A percentile compares a stretch with the other conserved stretches of the same genome.
These are phyloP conservation scores for Saccharomycopsis fibuligera DNA, from an alignment of 805 yeast species.

Conservation along the genomic window DNA sequence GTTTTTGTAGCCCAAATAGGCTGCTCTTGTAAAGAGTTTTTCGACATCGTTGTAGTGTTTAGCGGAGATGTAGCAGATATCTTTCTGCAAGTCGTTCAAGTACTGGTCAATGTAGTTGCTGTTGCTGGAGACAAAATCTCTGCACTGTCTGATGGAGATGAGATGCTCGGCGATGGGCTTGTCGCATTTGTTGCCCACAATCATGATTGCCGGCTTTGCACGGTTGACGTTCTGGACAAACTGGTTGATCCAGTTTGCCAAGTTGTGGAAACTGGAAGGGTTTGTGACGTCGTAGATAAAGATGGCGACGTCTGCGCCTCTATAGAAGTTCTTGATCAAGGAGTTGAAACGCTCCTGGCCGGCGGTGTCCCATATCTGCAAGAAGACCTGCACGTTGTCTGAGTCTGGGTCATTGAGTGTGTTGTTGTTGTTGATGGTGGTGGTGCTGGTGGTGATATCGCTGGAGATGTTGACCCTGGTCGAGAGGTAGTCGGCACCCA, in stretches of 20 bases:
- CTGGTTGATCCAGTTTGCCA: slow-evolving; percentile 40
- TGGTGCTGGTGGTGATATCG: slow-evolving; percentile 20
- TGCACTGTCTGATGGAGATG: slow-evolving; percentile 17
- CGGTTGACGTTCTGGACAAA: slow-evolving; percentile 45
- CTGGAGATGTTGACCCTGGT: slow-evolving; percentile 27
- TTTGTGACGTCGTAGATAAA: slow-evolving; percentile 49
- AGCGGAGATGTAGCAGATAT: slow-evolving; percentile 19
- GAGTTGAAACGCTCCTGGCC: slow-evolving; percentile 76
- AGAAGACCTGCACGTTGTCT: slow-evolving; percentile 28
- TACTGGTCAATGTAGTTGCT: slow-evolving; percentile 17
- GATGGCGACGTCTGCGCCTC: slow-evolving; percentile 53
- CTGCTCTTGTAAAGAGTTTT: slow-evolving; percentile 33
- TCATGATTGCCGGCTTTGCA: slow-evolving; percentile 39
- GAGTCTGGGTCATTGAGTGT: slow-evolving; percentile 13
- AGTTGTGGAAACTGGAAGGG: slow-evolving; percentile 42
- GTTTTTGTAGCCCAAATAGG: slow-evolving; percentile 30
- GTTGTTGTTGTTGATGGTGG: slow-evolving; percentile 21
- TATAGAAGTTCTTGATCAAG: slow-evolving; percentile 53
- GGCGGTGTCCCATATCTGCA: slow-evolving; percentile 75
- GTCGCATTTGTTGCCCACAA: slow-evolving; percentile 51
- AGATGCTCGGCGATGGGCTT: slow-evolving; percentile 22
- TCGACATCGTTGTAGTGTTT: slow-evolving; percentile 25
- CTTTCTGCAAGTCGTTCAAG: slow-evolving; percentile 12
- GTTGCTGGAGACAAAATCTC: slow-evolving; percentile 7
- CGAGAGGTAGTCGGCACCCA: slow-evolving; percentile 53